Conservation (phyloP, 2,329 filamentous ascomycete species). For the Aureobasidium vineae region DNA sequence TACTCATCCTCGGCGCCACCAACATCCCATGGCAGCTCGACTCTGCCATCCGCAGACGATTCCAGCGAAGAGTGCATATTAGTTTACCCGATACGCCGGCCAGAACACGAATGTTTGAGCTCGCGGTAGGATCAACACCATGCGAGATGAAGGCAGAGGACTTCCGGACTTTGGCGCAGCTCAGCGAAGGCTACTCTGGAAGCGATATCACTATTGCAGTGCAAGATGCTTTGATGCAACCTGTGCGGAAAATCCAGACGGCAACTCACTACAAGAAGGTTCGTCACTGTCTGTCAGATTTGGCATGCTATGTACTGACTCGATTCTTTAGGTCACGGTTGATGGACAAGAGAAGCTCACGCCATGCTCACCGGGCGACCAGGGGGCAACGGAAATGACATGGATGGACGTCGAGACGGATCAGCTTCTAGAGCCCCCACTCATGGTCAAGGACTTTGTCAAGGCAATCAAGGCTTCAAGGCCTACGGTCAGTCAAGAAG, state of each 20-base stretch:
- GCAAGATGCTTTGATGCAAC: conserved; percentile 96
- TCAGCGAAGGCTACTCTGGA: conserved; percentile 92
- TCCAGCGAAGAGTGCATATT: conserved; percentile 95
- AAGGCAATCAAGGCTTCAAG: conserved; percentile 84
- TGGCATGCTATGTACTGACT: not conserved
- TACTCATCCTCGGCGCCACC: conserved; percentile 91
- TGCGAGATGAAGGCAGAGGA: conserved; percentile 77
- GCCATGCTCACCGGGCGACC: conserved; percentile 90
- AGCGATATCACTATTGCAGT: conserved; percentile 96
- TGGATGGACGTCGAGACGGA: conserved; percentile 87
- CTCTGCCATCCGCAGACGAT: conserved; percentile 89
- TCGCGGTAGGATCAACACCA: conserved; percentile 89
- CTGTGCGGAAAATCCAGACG: conserved; percentile 92
- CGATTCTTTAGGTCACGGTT: conserved; percentile 59
- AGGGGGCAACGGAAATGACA: conserved; percentile 84
- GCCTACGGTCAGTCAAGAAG: conserved; percentile 85
- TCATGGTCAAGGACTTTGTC: conserved; percentile 88
- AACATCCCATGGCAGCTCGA: conserved; percentile 99
- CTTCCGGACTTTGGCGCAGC: conserved; percentile 72
- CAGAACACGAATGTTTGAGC: conserved; percentile 91
- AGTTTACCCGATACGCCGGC: conserved; percentile 83
- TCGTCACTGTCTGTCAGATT: conserved; percentile 31
- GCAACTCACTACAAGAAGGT: conserved; percentile 98
- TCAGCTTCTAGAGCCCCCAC: conserved; percentile 77
- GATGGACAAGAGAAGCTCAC: conserved; percentile 69